phyloP scores from a whole-genome alignment of 768 basidiomycete species.

The Suillus plorans region DNA sequence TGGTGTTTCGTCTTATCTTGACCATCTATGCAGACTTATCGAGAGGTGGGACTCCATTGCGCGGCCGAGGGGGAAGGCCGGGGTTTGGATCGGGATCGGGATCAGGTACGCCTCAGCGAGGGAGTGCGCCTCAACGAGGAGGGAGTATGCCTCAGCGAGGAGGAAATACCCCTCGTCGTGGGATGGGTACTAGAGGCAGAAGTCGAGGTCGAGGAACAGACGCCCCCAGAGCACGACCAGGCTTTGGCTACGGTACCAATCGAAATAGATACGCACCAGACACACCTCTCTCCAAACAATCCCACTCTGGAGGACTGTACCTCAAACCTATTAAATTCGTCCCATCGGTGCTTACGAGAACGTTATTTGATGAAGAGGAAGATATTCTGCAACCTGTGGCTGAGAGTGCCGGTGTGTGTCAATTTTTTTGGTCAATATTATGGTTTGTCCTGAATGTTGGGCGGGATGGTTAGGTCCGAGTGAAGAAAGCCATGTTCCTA shows the following conservation, averaged over 20 bases:
- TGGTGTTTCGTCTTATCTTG: constrained; percentile 5
- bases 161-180: constrained; percentile 3
- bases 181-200: constrained; percentile 14
- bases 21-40: constrained; percentile 9
- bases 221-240: constrained; percentile 8
- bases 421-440: not conserved
- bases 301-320: constrained; percentile 58
- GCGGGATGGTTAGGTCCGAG: constrained; percentile 28
- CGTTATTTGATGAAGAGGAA: constrained; percentile 55
- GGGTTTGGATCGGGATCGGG: constrained; percentile 15
- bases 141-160: not conserved
- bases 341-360: constrained; percentile 49
- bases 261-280: constrained; percentile 30
- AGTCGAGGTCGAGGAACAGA: constrained; percentile 24
- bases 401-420: constrained; percentile 50
- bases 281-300: constrained; percentile 53
- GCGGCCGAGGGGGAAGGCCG: constrained; percentile 8
- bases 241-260: constrained; percentile 6
- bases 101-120: not conserved
- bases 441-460: constrained; percentile 7
- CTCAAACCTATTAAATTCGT: constrained; percentile 73
- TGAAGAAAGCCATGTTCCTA: constrained; percentile 60
- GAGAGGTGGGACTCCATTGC: constrained; percentile 7
- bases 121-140: too few relatives aligned
- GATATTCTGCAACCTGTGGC: constrained; percentile 57